Evolutionary conservation across 768 basidiomycete genomes (phyloP).

Genomic region (Kwoniella dejecticola): DNA sequence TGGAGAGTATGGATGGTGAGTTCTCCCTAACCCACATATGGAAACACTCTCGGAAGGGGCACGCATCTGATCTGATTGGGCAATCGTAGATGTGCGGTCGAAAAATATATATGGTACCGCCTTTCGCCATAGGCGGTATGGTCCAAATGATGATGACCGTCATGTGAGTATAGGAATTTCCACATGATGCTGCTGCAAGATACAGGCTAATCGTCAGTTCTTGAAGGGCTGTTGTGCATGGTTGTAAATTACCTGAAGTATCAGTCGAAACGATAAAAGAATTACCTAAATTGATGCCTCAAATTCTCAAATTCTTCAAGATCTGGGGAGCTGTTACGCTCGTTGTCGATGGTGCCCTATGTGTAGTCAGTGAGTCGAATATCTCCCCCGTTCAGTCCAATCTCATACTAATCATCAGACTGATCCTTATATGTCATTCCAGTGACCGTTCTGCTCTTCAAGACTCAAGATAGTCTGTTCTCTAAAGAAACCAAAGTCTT

Average conservation of each 20-base stretch:
- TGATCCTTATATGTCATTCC: not conserved
- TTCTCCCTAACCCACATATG: not conserved
- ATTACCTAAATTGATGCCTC: conserved; percentile 1
- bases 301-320: conserved; percentile 11
- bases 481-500: conserved; percentile 10
- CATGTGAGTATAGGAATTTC: conserved; percentile 1
- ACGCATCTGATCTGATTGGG: not conserved
- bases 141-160: conserved; percentile 19
- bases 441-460: conserved; percentile 17
- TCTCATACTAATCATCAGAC: not conserved
- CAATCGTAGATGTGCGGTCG: conserved; percentile 10
- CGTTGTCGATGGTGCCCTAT: conserved; percentile 12
- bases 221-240: conserved; percentile 12
- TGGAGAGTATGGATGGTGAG: conserved; percentile 24
- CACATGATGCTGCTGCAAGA: not conserved
- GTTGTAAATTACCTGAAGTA: conserved; percentile 11
- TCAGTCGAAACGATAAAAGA: conserved; percentile 1
- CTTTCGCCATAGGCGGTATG: conserved; percentile 15
- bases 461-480: conserved; percentile 14
- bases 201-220: not conserved
- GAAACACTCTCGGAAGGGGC: not conserved
- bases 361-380: conserved; percentile 10
- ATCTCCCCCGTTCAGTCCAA: not conserved
- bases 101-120: conserved; percentile 13
- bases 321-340: conserved; percentile 17